Percentiles rank a stretch among this genome's conserved stretches.
These are phyloP conservation scores for Lepidium didymum DNA, from an alignment of 345 rosid genomes.

Conservation along the genomic window DNA sequence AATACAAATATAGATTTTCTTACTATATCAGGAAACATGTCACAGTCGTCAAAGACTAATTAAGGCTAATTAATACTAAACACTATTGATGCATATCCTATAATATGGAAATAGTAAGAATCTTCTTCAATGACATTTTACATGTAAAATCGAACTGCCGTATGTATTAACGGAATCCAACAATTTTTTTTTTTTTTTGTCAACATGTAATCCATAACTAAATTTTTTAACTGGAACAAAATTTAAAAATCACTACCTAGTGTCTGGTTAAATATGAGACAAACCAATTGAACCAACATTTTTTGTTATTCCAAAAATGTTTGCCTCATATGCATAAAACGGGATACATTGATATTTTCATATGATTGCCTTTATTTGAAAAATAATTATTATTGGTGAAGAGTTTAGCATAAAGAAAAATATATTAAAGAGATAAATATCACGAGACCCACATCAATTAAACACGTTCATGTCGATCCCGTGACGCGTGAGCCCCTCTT, in stretches of 20 bases:
- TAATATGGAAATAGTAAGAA: too few species aligned
- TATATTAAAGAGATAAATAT: not conserved
- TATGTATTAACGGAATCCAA: not conserved
- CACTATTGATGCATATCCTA: too few species aligned
- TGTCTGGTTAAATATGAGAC: too few species aligned
- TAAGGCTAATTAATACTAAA: too few species aligned
- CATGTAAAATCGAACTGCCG: not conserved
- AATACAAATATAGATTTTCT: too few species aligned
- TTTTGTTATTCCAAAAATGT: not conserved
- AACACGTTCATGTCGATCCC: constrained; percentile 11
- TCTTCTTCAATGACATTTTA: not conserved
- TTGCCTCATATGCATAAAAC: not conserved
- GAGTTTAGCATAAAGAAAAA: not conserved
- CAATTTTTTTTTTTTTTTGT: too few species aligned
- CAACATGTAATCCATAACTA: too few species aligned
- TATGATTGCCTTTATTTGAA: not conserved
- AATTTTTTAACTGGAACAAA: too few species aligned
- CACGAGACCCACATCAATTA: constrained; percentile 20
- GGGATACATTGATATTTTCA: not conserved
- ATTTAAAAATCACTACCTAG: too few species aligned
- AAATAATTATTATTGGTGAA: not conserved
- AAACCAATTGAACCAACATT: too few species aligned
- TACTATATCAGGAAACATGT: too few species aligned
- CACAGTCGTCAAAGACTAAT: too few species aligned
- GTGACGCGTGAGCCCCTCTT: constrained; percentile 11